Evolutionary conservation across 148 eudicot genomes (phyloP), one percentile per base, ranked within the genome.

Genomic region (Limonium bicolor): DNA sequence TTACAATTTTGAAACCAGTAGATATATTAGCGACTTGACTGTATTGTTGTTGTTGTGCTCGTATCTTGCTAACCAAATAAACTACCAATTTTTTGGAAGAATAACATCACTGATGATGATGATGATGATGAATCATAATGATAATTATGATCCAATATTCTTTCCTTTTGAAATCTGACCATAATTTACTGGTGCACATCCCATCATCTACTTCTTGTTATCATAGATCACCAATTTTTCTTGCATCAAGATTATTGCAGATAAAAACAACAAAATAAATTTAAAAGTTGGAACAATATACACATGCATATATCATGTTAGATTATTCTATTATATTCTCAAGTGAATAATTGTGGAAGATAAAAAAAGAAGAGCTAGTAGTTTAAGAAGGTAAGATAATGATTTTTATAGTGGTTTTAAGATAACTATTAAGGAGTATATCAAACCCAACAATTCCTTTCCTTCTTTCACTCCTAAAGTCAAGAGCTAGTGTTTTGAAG

Each of bases 181-280:
- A 28, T 95, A 90, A 24, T 68, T 69, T 5, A 80, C 77, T 0
- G 80, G 51, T 13, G 61, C 63, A 95, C 97, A 90, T 25, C 97
- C 97, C 19, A 90, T 90, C 44, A 43, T 42, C 31, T 71, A 54
- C 57, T 73, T 80, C 75, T 77, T 93, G 22, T 90, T 90, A 59
- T 90, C 97, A 22, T 90, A 90, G 46, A 90, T 64, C 45, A 90
- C 68, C 87, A 84, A 65, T 57, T 67, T 84, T 39, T 73, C 97
- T 61, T 64, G 95, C 97, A 90, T 90, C 4, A 95, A 84, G 58
- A 90, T 84, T 55, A 84, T 95, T 88, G 71, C 48, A 43, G 7
- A 39, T 24, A 14, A 19, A 20, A 7, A 14, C 14, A 6, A 29
- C n/a, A 15, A 29, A 41, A 29, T 12, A 8, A 19, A 2, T 29